A percentile compares a stretch with the other conserved stretches of the same genome.
Conservation (phyloP, 179 eudicot genomes). For the Nepenthes alata region DNA sequence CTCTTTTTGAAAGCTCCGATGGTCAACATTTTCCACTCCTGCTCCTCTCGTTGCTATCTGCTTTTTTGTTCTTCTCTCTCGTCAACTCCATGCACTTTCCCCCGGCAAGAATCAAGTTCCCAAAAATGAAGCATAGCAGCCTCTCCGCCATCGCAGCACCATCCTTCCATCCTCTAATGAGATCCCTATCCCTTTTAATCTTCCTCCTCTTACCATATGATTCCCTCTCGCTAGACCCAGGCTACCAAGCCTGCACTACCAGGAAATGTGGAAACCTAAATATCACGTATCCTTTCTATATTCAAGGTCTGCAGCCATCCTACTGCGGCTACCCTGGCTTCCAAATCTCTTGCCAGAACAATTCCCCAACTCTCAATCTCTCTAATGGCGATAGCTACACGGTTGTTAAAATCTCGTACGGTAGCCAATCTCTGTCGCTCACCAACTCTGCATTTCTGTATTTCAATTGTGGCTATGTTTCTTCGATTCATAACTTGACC, state of each 20-base stretch:
- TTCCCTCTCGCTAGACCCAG: conserved; percentile 2
- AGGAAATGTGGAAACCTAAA: not conserved
- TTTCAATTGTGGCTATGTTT: not conserved
- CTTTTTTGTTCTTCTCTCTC: too few species aligned
- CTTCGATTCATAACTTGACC: conserved; percentile 8
- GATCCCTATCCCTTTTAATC: not conserved
- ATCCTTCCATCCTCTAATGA: too few species aligned
- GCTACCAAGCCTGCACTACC: conserved; percentile 3
- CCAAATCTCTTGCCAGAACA: conserved; percentile 1
- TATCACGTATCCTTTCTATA: conserved; percentile 7
- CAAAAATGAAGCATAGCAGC: too few species aligned
- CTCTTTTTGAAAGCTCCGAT: too few species aligned
- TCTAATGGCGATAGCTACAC: not conserved
- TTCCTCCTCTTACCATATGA: conserved; percentile 2
- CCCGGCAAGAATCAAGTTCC: too few species aligned
- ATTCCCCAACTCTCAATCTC: not conserved
- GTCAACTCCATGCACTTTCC: too few species aligned
- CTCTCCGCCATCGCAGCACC: too few species aligned
- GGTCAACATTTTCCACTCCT: too few species aligned
- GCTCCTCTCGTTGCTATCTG: too few species aligned
- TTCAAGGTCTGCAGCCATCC: not conserved
- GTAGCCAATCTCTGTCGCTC: not conserved
- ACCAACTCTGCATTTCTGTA: not conserved
- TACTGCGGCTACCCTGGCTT: conserved; percentile 4
- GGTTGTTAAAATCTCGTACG: not conserved